These are phyloP conservation scores for Marchantia polymorpha DNA, from an alignment of 225 moss, liverwort and hornwort genomes.

Conservation along the genomic window DNA sequence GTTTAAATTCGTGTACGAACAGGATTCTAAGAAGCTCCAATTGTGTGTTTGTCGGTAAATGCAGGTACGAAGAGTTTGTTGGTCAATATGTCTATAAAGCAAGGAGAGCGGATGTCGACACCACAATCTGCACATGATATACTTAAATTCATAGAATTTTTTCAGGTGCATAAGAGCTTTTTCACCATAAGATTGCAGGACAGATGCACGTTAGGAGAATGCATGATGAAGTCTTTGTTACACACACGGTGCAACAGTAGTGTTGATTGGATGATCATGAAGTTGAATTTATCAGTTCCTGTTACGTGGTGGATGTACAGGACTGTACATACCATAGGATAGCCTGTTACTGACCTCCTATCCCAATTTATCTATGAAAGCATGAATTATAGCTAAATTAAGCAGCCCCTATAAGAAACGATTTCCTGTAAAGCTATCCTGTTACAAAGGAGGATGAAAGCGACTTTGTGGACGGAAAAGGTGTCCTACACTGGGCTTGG, in stretches of 20 bases:
- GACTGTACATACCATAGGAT: no score
- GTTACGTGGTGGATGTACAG: no score
- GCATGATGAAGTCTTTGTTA: background rate
- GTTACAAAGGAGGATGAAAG: no score
- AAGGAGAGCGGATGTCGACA: slow-evolving; percentile 79
- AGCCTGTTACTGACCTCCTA: no score
- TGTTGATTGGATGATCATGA: background rate
- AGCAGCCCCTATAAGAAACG: no score
- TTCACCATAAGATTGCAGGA: background rate
- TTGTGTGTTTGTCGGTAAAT: background rate
- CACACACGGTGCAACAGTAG: background rate
- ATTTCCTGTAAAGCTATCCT: no score
- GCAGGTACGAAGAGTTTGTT: slow-evolving; percentile 78
- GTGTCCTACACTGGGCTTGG: no score
- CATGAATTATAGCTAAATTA: no score
- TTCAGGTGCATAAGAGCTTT: slow-evolving; percentile 47
- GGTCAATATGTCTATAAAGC: slow-evolving; percentile 73
- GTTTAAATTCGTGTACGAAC: no score
- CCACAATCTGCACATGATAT: slow-evolving; percentile 78
- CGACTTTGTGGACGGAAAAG: no score
- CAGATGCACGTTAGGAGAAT: background rate
- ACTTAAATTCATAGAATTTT: slow-evolving; percentile 79
- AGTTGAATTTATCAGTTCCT: background rate
- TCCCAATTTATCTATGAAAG: no score
- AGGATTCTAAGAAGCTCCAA: no score